Evolutionary conservation across 768 basidiomycete species (phyloP), one percentile per base, ranked within the genome.

Genomic region (Trametes coccinea): DNA sequence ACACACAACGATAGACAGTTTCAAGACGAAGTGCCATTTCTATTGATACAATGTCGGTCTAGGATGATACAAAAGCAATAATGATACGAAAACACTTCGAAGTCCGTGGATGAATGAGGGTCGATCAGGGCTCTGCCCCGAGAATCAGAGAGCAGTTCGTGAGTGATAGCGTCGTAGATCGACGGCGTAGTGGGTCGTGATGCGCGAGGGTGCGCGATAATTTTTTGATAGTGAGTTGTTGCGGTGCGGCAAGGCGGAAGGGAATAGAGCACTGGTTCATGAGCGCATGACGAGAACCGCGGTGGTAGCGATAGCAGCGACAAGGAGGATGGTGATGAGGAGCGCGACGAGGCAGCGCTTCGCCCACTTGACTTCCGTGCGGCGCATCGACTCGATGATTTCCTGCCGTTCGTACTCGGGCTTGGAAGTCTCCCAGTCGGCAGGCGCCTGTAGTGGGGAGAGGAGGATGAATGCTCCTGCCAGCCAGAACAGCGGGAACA

Each of bases 401-500:
- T 71, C 67, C 49, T 69, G 57, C 37, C 73, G 73, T 59, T 79
- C 80, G 5, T 59, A 61, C 43, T 70, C 71, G 2, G 78, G 71
- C 61, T 80, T 82, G 10, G 72, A 63, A 29, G 70, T 59, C 59
- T 74, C 73, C 76, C 74, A 76, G 27, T 67, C 67, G 34, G 65
- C 63, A 2, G 80, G 78, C 3, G 72, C 74, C 41, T 64, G 64
- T 16, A 82, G 73, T 0, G 81, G 79, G 5, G 72, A 77, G 46
- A 75, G 45, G 16, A 81, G 69, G 49, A 82, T 76, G 65, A 74
- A 53, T 6, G 74, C 67, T n/a, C 80, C 80, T 4, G 78, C 66
- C 22, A 80, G 44, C 82, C 82, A 83, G 60, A 81, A 76, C 16
- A 75, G 76, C 27, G 80, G 80, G 70, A 79, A 82, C 53, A 82